Base-by-base conservation (phyloP, 2,329 filamentous ascomycete genomes). In the Fusarium humuli region DNA sequence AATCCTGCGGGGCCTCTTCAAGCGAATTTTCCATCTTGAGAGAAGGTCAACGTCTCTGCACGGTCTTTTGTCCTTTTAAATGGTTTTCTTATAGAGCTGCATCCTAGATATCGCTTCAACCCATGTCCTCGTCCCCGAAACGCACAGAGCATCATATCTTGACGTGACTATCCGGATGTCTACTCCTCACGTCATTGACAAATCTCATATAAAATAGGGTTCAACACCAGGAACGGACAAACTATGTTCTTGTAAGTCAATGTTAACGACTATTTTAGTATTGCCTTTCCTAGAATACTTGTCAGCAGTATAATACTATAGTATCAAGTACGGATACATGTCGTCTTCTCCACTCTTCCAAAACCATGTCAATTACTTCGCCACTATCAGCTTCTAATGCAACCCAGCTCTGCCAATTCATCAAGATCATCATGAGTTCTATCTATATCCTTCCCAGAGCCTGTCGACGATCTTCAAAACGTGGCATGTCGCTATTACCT, bases 111-210 rank as follows among this genome's bases (percentile, higher is more conserved):
- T 23, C 11, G 18, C 18, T 13, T 12, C 27, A 49, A 41, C 45
- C 60, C 60, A 58, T 65, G 61, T 61, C 40, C 40, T 32, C 47
- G 32, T 57, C 46, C 45, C 29, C 30, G 37, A 54, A 53, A 41
- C 67, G 67, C 67, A 70, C 57, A 64, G 48, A 61, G 41, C 62
- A 53, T 61, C 29, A 20, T 53, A 58, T 48, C 60, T 29, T 30
- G 52, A 54, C 27, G n/a, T 12, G 34, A 6, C 6, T 37, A n/a
- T 37, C 34, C 10, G 18, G 9, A 37, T 37, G 18, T n/a, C 6
- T 23, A 23, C 6, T 37, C 34, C 6, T 12, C 0, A 37, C 18
- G 18, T 12, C 18, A 2, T n/a, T 37, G 12, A 27, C 27, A 29
- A 10, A 37, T 12, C 10, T 37, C 18, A n/a, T 37, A 37, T 12